phyloP scores from a whole-genome alignment of 768 basidiomycete species.

The Imleria badia region DNA sequence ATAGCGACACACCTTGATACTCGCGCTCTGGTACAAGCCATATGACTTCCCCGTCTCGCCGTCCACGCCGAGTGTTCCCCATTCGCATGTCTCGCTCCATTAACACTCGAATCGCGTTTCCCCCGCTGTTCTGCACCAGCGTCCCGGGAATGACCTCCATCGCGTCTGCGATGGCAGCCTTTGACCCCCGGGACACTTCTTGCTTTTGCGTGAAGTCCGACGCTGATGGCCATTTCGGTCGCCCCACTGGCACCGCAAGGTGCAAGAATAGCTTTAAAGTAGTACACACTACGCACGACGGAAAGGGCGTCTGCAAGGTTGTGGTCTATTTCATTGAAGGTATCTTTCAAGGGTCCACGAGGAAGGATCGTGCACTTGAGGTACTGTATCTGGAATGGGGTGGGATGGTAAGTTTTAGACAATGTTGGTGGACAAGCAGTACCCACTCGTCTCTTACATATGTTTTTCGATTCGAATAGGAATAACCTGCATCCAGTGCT shows the following conservation, averaged over 20 bases:
- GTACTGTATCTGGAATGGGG: slow-evolving; percentile 78
- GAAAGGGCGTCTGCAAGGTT: slow-evolving; percentile 98
- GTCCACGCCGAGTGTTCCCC: slow-evolving; percentile 91
- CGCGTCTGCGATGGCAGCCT: slow-evolving; percentile 91
- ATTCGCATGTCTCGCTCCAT: slow-evolving; percentile 96
- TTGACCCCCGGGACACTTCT: slow-evolving; percentile 83
- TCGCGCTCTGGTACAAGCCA: slow-evolving; percentile 92
- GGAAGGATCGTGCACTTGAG: slow-evolving; percentile 92
- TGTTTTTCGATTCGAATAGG: slow-evolving; percentile 93
- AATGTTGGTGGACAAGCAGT: background rate
- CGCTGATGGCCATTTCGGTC: slow-evolving; percentile 96
- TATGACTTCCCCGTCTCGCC: slow-evolving; percentile 96
- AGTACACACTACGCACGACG: slow-evolving; percentile 94
- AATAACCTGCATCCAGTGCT: slow-evolving; percentile 96
- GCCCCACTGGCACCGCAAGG: slow-evolving; percentile 98
- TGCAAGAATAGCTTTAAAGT: slow-evolving; percentile 92
- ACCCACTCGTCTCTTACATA: slow-evolving; percentile 90
- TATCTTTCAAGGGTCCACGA: slow-evolving; percentile 96
- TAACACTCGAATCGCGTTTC: slow-evolving; percentile 89
- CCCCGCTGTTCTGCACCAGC: slow-evolving; percentile 91
- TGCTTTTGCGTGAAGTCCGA: slow-evolving; percentile 80
- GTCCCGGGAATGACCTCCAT: slow-evolving; percentile 98
- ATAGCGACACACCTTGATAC: slow-evolving; percentile 69
- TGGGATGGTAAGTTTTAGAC: background rate
- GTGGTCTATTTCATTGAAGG: slow-evolving; percentile 96